Evolutionary conservation across 23 red algal species (phyloP), one percentile per base, ranked within the genome.

Genomic region (Agarophyton chilense): DNA sequence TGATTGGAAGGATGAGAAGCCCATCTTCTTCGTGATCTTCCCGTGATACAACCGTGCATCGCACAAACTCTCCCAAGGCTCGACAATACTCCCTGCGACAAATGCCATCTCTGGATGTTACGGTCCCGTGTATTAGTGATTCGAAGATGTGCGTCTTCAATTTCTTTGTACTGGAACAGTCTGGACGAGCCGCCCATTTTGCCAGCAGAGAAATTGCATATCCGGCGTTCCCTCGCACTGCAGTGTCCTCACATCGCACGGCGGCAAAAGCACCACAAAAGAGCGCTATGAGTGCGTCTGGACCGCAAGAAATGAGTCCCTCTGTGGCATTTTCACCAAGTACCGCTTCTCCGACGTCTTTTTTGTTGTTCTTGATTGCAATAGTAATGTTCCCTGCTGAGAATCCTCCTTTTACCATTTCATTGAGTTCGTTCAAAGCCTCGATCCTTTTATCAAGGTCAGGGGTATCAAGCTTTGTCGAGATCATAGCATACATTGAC

Each of bases 171-270:
- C 32, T 26, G 0, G 28, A 10, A 21, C 35, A 65, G 13, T 64
- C 36, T 2, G 71, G 60, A 28, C 36, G 24, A 1, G 49, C 85
- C 7, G 71, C 57, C 76, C 77, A 91, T 82, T 82, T 51, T 33
- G 75, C 75, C 53, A 91, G 72, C 0, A 91, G 47, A 18, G 44
- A n/a, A 22, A 91, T 43, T 14, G 76, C 76, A 55, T 82, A 91
- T 41, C 88, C 76, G 11, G 75, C 65, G 25, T 74, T 91, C 35
- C 88, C 88, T 18, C 88, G 88, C 18, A 82, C 77, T 46, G 88
- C 88, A 10, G 53, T 54, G 72, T 91, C 88, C 35, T 91, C 88
- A 82, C 56, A 41, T 29, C 58, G 62, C 22, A 91, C 44, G 4
- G 62, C 49, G 38, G 70, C 67, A 38, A 77, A 74, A 79, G 63